phyloP scores from a whole-genome alignment of 2,329 filamentous ascomycete species.

The Rachicladosporium sp. region DNA sequence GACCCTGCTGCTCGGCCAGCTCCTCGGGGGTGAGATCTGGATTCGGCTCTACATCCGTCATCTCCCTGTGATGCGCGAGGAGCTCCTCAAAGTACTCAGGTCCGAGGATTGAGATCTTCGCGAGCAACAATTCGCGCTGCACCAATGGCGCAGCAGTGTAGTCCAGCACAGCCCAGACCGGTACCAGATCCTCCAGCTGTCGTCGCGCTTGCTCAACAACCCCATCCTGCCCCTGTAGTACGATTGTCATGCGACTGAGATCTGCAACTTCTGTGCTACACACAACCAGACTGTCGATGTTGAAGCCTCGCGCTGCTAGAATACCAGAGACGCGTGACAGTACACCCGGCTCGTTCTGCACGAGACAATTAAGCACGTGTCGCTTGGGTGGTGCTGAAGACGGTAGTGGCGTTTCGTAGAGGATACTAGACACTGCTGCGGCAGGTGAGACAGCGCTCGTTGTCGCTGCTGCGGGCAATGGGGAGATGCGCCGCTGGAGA shows the following conservation, averaged over 20 bases:
- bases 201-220: slow-evolving; percentile 93
- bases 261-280: slow-evolving; percentile 97
- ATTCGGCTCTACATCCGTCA: slow-evolving; percentile 42
- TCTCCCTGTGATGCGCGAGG: slow-evolving; percentile 88
- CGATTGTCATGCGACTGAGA: slow-evolving; percentile 96
- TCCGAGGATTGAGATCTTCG: slow-evolving; percentile 92
- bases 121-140: slow-evolving; percentile 86
- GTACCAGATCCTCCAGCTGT: slow-evolving; percentile 91
- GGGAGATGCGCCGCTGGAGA: slow-evolving; percentile 77
- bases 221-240: slow-evolving; percentile 88
- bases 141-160: slow-evolving; percentile 89
- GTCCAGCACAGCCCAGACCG: slow-evolving; percentile 95
- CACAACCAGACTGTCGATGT: slow-evolving; percentile 95
- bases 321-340: slow-evolving; percentile 94
- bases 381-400: slow-evolving; percentile 77
- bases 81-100: slow-evolving; percentile 98
- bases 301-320: slow-evolving; percentile 90
- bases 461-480: slow-evolving; percentile 65
- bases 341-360: slow-evolving; percentile 97
- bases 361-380: slow-evolving; percentile 93
- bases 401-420: slow-evolving; percentile 91
- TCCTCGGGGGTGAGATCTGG: slow-evolving; percentile 16
- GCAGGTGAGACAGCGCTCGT: slow-evolving; percentile 70
- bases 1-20: slow-evolving; percentile 9
- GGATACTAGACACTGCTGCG: slow-evolving; percentile 91